Evolutionary conservation across 1,284 basidiomycete genomes (phyloP), one percentile per base, ranked within the genome.

Genomic region (Ustilago bromivora): DNA sequence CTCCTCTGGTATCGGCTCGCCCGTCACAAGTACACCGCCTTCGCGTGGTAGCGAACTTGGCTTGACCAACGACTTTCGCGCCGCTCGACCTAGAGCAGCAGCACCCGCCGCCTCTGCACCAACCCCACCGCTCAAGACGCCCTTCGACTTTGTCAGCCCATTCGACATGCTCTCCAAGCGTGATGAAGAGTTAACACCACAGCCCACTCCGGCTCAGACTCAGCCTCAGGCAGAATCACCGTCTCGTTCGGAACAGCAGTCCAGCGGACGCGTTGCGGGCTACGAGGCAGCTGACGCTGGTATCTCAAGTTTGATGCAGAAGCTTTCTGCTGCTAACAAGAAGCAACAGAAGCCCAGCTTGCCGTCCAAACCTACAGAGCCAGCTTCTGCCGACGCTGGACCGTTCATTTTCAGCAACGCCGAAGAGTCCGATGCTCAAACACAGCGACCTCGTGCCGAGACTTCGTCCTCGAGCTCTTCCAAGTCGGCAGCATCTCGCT

Each of bases 91-190:
- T 40, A 35, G 47, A 0, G 19, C 51, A 23, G 51, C 36, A 17
- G 52, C 41, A 17, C 19, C 60, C 10, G 23, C 56, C 15, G 55
- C 68, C 15, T 19, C 68, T 17, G 52, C 62, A 3, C 28, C 68
- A 3, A 60, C 67, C 10, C 49, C 49, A 51, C 23, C 49, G 10
- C 32, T 54, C 46, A 65, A 61, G 58, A 71, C 68, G 7, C 68
- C 68, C 9, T 74, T 74, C 36, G 71, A 74, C 62, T 69, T 74
- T 62, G 66, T 74, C 58, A 74, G 66, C 34, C 71, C 71, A 2
- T 74, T 74, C 46, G 71, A 74, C 19, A 59, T 74, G 65, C 71
- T 74, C 13, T 54, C 70, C 12, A 60, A 58, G 12, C 59, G 49
- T 10, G 41, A 54, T 9, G 61, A 60, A 6, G 23, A 55, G 19